Evolutionary conservation across 805 yeast species (phyloP), one percentile per base, ranked within the genome.

Genomic region (Maudiozyma serrabonitensis): DNA sequence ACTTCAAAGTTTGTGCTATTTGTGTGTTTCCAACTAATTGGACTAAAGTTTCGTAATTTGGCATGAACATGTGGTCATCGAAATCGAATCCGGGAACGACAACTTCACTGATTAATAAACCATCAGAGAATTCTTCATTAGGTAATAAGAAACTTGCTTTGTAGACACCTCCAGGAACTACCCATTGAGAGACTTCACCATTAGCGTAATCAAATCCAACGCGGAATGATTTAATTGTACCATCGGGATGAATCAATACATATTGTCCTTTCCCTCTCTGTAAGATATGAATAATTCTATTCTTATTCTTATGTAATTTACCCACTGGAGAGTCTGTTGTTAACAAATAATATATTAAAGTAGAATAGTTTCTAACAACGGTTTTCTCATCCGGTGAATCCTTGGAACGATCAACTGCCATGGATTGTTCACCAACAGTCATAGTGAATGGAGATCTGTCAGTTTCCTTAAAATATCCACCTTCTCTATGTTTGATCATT

Each of bases 31-130:
- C 80, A 1, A 73, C 71, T 5, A 72, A 56, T 5, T 54, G 50
- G 4, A 44, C 53, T 40, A 76, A 58, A 25, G 62, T 66, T 1
- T 66, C 62, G 19, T 54, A 50, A 18, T 66, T 63, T 11, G 64
- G 54, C 68, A 78, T 64, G 56, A 76, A 76, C 42, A 63, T 59
- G 53, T 76, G 81, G 53, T 79, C 83, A 12, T 69, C 71, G 53
- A 69, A 79, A 49, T 79, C 82, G 56, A 79, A 79, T 0, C 84
- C 84, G 5, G 83, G 83, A 12, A 78, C 80, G 18, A 79, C 83
- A 19, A 79, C 79, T 54, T 78, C 81, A 57, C 80, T 76, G 42
- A 76, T 76, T 48, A 75, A 60, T 28, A 78, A 54, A 42, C 76
- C 78, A 32, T 71, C 64, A 18, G 56, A 56, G 31, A 64, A 57